Evolutionary conservation across 2,329 filamentous ascomycete species (phyloP), one percentile per base, ranked within the genome.

Genomic region (Aspergillus sergii): DNA sequence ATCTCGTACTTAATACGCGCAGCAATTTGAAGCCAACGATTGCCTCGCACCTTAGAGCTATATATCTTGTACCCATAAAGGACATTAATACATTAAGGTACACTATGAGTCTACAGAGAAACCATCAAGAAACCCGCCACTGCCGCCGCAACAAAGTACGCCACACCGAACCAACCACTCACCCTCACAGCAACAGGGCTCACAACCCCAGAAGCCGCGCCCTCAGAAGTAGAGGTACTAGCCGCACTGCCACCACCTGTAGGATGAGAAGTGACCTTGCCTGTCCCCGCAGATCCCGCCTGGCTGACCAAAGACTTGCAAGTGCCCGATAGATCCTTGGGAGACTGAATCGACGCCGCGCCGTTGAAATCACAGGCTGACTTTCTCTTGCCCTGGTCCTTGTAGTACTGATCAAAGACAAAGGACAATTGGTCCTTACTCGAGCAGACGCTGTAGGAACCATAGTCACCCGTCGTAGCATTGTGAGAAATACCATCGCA

Each of bases 381-480:
- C 26, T 32, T n/a, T 0, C 71, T 71, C 54, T 71, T 71, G 30
- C 73, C 72, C 45, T 67, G 70, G 46, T 66, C 67, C 65, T 78
- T 64, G 73, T 81, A 83, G 76, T 82, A 84, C 61, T 71, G 72
- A 72, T 83, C 77, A 68, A 83, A 77, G 63, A 78, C 81, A 69
- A 76, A 83, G n/a, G 77, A 81, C 51, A 84, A 78, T 68, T 81
- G 73, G 68, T 83, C 77, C 59, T 73, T 74, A 62, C 75, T 58
- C 41, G 71, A 75, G 73, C 82, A 84, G 75, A 83, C 82, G 70
- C 78, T 79, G 74, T 83, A 84, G 14, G 81, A 79, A 56, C 82
- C 82, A 67, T 83, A 84, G 2, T 60, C 63, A 57, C 82, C 82
- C 19, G 67, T 73, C 61, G 73, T 79, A 10, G 71, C 71, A 64